Percentiles rank a stretch among this genome's conserved stretches.
Evolutionary conservation across 208 protist genomes (phyloP).

Genomic region (Leishmania aethiopica): DNA sequence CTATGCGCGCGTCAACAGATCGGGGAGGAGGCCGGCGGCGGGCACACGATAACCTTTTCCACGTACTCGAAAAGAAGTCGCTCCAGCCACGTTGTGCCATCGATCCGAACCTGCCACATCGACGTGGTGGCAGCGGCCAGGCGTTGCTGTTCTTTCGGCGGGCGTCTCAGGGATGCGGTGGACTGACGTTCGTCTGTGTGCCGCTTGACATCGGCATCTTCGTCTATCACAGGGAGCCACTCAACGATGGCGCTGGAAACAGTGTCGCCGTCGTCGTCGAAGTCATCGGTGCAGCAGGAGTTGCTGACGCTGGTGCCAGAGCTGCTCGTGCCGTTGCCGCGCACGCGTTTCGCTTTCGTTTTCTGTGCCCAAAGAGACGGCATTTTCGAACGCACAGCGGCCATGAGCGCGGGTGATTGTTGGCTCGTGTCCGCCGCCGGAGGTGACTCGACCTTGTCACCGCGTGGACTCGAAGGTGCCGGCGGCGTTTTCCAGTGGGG

Average conservation of each 20-base stretch:
- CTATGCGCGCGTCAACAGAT: neutral
- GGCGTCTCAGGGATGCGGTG: neutral
- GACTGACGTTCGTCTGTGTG: neutral
- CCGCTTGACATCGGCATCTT: neutral
- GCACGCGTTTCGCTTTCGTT: too few species aligned
- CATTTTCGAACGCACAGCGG: neutral
- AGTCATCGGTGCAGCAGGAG: slow-evolving; percentile 1
- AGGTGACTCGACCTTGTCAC: too few species aligned
- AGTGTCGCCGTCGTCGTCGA: neutral
- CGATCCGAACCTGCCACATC: slow-evolving; percentile 24
- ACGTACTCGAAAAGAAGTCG: slow-evolving; percentile 48
- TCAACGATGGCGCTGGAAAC: slow-evolving; percentile 2
- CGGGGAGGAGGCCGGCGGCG: neutral
- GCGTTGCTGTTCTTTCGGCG: neutral
- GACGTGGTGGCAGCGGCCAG: neutral
- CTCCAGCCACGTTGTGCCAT: slow-evolving; percentile 54
- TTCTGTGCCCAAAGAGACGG: neutral
- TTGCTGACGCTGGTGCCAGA: slow-evolving; percentile 1
- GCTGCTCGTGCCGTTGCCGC: neutral
- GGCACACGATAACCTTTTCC: slow-evolving; percentile 29
- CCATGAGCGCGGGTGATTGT: neutral
- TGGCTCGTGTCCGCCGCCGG: neutral
- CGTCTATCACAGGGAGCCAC: neutral
- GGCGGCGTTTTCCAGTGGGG: neutral
- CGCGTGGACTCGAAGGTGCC: neutral